These are phyloP conservation scores for Fusarium sp. DNA, from an alignment of 2,329 filamentous ascomycete species.

Conservation along the genomic window DNA sequence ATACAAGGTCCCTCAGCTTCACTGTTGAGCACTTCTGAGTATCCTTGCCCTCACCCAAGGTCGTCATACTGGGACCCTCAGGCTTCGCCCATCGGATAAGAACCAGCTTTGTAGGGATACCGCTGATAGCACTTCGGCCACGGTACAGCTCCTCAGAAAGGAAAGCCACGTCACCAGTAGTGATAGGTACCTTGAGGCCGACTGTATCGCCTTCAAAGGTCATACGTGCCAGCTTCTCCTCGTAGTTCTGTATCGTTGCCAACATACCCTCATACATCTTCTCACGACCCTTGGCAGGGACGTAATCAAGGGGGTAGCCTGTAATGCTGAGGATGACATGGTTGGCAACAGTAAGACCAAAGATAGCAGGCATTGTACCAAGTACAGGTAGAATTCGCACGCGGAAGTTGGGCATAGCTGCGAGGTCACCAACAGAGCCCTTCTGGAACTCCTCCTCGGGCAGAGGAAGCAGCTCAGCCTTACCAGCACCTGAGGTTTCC, in stretches of 20 bases:
- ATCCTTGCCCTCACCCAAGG: conserved; percentile 72
- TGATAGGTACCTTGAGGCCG: conserved; percentile 84
- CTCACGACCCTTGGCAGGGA: conserved; percentile 82
- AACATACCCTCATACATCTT: conserved; percentile 93
- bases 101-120: conserved; percentile 80
- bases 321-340: conserved; percentile 86
- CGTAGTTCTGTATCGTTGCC: conserved; percentile 77
- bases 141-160: conserved; percentile 89
- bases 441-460: conserved; percentile 89
- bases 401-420: conserved; percentile 90
- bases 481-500: conserved; percentile 89
- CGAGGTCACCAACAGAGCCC: conserved; percentile 86
- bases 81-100: conserved; percentile 85
- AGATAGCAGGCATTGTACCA: conserved; percentile 97
- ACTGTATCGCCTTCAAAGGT: conserved; percentile 54
- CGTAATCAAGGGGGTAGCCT: conserved; percentile 88
- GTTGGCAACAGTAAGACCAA: conserved; percentile 91
- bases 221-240: conserved; percentile 77
- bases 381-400: conserved; percentile 95
- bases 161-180: conserved; percentile 84
- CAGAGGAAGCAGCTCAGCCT: conserved; percentile 88
- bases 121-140: conserved; percentile 84
- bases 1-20: conserved; percentile 77
- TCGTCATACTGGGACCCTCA: conserved; percentile 64
- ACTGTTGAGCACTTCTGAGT: conserved; percentile 83